phyloP scores from a whole-genome alignment of 75 land plant species.

The Gnetum montanum region DNA sequence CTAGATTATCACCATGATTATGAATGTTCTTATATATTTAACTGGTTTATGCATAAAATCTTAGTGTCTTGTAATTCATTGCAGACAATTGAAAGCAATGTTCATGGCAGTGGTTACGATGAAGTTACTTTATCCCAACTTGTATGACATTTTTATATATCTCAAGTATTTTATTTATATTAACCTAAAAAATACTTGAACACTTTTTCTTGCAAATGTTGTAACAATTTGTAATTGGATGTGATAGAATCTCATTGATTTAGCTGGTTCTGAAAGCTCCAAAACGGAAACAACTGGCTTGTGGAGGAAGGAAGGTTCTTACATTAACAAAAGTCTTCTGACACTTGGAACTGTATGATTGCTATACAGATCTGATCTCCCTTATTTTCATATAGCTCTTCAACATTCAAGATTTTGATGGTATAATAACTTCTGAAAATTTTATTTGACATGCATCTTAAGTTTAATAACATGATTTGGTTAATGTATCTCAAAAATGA shows the following conservation, averaged over 20 bases:
- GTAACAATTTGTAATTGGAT: conserved; percentile 21
- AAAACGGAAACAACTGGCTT: conserved; percentile 78
- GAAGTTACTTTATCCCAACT: conserved; percentile 84
- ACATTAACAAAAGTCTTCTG: conserved; percentile 79
- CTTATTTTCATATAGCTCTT: not conserved
- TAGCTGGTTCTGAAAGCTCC: conserved; percentile 95
- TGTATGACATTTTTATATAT: conserved; percentile 25
- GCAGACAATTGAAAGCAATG: conserved; percentile 90
- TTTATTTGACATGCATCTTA: too few species aligned
- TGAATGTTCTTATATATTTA: not conserved
- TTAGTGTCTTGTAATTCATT: not conserved
- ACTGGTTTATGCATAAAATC: not conserved
- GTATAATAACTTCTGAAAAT: too few species aligned
- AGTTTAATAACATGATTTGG: too few species aligned
- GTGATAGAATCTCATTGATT: conserved; percentile 82
- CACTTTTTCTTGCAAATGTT: conserved; percentile 9
- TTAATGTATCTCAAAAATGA: too few species aligned
- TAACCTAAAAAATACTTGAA: not conserved
- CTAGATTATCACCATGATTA: too few species aligned
- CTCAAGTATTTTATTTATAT: not conserved
- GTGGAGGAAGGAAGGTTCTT: conserved; percentile 77
- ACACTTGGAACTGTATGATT: conserved; percentile 96
- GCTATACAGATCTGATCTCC: too few species aligned
- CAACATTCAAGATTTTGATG: too few species aligned
- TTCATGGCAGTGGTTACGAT: conserved; percentile 61